Evolutionary conservation across 768 basidiomycete species (phyloP).

Genomic region (Suillus fuscotomentosus): DNA sequence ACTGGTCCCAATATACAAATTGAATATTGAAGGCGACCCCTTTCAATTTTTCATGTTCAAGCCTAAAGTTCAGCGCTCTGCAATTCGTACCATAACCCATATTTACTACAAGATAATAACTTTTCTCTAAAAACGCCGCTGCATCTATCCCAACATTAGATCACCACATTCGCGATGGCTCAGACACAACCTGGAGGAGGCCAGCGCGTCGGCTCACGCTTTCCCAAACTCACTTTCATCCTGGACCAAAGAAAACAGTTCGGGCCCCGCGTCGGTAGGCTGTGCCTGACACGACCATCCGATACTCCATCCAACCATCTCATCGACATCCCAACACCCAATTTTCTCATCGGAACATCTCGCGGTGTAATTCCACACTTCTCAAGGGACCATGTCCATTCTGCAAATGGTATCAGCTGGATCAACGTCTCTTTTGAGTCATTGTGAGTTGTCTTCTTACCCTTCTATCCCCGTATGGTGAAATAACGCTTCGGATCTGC

Average conservation of each 20-base stretch:
- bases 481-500: not conserved
- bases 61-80: too few relatives aligned
- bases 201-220: not conserved
- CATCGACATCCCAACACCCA: constrained; percentile 57
- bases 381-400: constrained; percentile 55
- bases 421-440: constrained; percentile 75
- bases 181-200: not conserved
- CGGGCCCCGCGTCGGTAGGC: constrained; percentile 24
- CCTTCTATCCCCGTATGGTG: not conserved
- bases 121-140: not conserved
- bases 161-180: not conserved
- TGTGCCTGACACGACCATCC: constrained; percentile 17
- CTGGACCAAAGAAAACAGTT: constrained; percentile 16
- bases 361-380: constrained; percentile 77
- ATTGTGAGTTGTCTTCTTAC: constrained; percentile 56
- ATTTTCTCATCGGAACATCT: constrained; percentile 59
- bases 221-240: constrained; percentile 20
- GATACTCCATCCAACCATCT: not conserved
- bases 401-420: constrained; percentile 54
- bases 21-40: too few relatives aligned
- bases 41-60: too few relatives aligned
- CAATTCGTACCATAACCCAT: not conserved
- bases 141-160: not conserved
- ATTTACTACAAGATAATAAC: not conserved
- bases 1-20: not conserved